A percentile compares a stretch with the other conserved stretches of the same genome.
Conservation (phyloP, 2,329 filamentous ascomycete species). For the Phialemonium atrogriseum region DNA sequence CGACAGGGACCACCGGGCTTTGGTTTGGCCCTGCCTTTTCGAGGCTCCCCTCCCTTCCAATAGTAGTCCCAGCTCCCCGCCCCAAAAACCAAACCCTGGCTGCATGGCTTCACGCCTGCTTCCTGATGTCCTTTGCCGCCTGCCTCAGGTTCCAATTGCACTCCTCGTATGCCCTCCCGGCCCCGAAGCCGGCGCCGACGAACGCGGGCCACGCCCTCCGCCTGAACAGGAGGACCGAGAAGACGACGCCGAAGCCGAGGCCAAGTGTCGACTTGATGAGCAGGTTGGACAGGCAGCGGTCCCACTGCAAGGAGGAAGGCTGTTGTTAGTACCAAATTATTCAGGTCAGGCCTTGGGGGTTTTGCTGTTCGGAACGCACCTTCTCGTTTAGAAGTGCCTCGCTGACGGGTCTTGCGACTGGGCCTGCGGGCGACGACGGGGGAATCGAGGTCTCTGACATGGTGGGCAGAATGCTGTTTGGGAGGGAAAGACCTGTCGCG, state of each 20-base stretch:
- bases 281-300: conserved; percentile 94
- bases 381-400: conserved; percentile 98
- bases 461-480: conserved; percentile 18
- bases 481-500: too few species aligned
- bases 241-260: conserved; percentile 94
- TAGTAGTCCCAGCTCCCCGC: too few species aligned
- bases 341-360: too few species aligned
- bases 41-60: too few species aligned
- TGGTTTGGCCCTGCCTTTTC: too few species aligned
- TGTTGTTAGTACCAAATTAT: too few species aligned
- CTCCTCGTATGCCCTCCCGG: conserved; percentile 95
- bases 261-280: conserved; percentile 95
- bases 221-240: conserved; percentile 97
- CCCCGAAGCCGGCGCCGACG: conserved; percentile 88
- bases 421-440: conserved; percentile 47
- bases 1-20: too few species aligned
- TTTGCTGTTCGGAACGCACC: conserved; percentile 47
- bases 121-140: conserved; percentile 50
- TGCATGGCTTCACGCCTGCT: conserved; percentile 35
- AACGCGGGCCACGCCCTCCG: conserved; percentile 97
- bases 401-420: conserved; percentile 79
- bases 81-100: too few species aligned
- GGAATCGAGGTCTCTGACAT: conserved; percentile 49
- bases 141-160: conserved; percentile 75
- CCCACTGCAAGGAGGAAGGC: conserved; percentile 74